These are phyloP conservation scores for Trametes gibbosa DNA, from an alignment of 768 basidiomycete species.

Conservation along the genomic window DNA sequence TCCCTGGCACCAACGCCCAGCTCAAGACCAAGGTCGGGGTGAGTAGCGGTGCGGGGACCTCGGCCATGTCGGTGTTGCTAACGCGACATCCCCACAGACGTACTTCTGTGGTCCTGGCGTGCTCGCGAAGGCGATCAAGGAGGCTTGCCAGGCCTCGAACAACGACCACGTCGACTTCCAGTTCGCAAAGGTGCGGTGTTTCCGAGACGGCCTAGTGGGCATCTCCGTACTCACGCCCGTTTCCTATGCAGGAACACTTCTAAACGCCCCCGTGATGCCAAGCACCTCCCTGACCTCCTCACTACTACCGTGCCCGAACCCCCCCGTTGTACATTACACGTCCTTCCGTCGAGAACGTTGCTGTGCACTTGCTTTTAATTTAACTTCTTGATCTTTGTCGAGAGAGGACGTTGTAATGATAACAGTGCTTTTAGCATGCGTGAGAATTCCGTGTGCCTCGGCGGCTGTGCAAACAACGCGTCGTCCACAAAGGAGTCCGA, in stretches of 20 bases:
- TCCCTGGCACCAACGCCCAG: slow-evolving; percentile 75
- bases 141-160: slow-evolving; percentile 58
- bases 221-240: background rate
- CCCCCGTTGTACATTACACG: slow-evolving; percentile 12
- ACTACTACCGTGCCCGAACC: background rate
- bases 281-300: background rate
- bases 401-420: slow-evolving; percentile 4
- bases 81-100: slow-evolving; percentile 43
- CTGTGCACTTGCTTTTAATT: slow-evolving; percentile 11
- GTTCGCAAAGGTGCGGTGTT: slow-evolving; percentile 68
- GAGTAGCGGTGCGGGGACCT: slow-evolving; percentile 31
- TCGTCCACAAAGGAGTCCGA: slow-evolving; percentile 6
- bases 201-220: background rate
- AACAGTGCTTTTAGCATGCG: background rate
- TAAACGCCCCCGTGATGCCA: slow-evolving; percentile 29
- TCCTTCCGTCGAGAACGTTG: background rate
- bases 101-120: slow-evolving; percentile 85
- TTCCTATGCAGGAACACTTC: slow-evolving; percentile 54
- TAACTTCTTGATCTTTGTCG: slow-evolving; percentile 7
- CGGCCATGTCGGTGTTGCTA: slow-evolving; percentile 9
- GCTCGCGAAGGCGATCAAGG: slow-evolving; percentile 75
- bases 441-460: background rate
- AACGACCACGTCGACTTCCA: slow-evolving; percentile 63
- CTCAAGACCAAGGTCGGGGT: slow-evolving; percentile 84
- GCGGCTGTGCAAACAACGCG: slow-evolving; percentile 11